phyloP scores from a whole-genome alignment of 139 green algal species.

The Pleodorina starrii region DNA sequence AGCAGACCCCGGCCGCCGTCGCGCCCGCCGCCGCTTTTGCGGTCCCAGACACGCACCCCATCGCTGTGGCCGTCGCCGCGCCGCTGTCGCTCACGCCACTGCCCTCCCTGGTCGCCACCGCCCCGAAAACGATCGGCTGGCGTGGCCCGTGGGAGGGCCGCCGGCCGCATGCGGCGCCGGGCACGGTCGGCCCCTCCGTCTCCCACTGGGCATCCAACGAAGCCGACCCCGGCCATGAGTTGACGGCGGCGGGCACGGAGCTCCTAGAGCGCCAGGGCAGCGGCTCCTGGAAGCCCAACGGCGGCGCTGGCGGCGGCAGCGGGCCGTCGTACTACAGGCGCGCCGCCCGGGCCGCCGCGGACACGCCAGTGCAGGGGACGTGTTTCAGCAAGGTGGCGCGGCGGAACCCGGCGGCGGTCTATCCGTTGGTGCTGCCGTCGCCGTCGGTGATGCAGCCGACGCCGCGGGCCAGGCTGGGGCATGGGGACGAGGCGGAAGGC shows the following conservation, averaged over 20 bases:
- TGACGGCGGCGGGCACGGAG: neutral
- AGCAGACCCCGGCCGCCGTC: neutral
- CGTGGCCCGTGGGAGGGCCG: neutral
- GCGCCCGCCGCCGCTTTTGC: neutral
- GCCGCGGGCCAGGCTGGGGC: neutral
- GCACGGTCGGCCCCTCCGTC: neutral
- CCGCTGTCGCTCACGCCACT: constrained; percentile 27
- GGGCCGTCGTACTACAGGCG: too few species aligned
- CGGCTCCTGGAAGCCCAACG: too few species aligned
- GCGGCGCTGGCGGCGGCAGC: too few species aligned
- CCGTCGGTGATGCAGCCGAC: neutral
- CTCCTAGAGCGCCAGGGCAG: neutral
- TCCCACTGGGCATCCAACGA: constrained; percentile 36
- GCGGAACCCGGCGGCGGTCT: neutral
- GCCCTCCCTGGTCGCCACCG: neutral
- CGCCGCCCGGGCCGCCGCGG: neutral
- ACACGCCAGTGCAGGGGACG: constrained; percentile 4
- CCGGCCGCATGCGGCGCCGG: neutral
- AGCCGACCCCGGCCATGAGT: neutral
- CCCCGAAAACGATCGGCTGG: neutral
- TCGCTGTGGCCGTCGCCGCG: neutral
- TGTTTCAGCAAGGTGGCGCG: constrained; percentile 17
- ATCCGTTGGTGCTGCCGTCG: neutral
- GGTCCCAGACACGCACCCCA: neutral
- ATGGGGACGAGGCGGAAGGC: neutral